These are phyloP conservation scores for Fusarium sp. DNA, from an alignment of 2,329 filamentous ascomycete species.

Conservation along the genomic window DNA sequence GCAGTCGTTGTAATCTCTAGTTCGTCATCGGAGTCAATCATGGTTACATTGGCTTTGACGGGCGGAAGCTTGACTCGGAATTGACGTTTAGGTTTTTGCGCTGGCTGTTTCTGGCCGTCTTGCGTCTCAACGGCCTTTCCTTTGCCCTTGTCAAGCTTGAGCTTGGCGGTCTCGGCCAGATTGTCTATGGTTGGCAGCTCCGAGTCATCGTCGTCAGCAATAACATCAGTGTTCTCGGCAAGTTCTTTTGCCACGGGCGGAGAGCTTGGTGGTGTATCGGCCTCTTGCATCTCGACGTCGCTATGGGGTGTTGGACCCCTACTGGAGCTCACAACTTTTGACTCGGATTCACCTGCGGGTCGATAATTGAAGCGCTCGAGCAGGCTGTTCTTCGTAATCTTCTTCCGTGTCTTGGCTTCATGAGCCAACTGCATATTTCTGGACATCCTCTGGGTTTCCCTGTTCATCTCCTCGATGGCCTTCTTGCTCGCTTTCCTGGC, in stretches of 20 bases:
- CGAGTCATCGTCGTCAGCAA: slow-evolving; percentile 14
- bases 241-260: slow-evolving; percentile 55
- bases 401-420: slow-evolving; percentile 90
- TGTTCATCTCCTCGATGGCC: slow-evolving; percentile 91
- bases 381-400: slow-evolving; percentile 82
- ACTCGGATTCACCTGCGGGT: slow-evolving; percentile 50
- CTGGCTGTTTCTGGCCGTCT: slow-evolving; percentile 36
- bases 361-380: slow-evolving; percentile 86
- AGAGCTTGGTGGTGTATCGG: slow-evolving; percentile 78
- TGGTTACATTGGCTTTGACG: slow-evolving; percentile 50
- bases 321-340: slow-evolving; percentile 64
- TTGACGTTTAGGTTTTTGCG: slow-evolving; percentile 54
- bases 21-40: slow-evolving; percentile 64
- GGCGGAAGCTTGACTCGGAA: slow-evolving; percentile 61
- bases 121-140: slow-evolving; percentile 56
- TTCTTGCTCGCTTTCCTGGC: slow-evolving; percentile 90
- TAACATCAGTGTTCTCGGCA: not conserved
- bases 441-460: slow-evolving; percentile 90
- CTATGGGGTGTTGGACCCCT: slow-evolving; percentile 61
- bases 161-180: slow-evolving; percentile 45
- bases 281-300: slow-evolving; percentile 61
- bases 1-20: slow-evolving; percentile 67
- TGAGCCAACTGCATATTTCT: slow-evolving; percentile 92
- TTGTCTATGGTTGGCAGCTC: slow-evolving; percentile 50
- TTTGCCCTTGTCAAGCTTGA: slow-evolving; percentile 66